Evolutionary conservation across 208 protist species (phyloP).

Genomic region (Crithidia brevicula): DNA sequence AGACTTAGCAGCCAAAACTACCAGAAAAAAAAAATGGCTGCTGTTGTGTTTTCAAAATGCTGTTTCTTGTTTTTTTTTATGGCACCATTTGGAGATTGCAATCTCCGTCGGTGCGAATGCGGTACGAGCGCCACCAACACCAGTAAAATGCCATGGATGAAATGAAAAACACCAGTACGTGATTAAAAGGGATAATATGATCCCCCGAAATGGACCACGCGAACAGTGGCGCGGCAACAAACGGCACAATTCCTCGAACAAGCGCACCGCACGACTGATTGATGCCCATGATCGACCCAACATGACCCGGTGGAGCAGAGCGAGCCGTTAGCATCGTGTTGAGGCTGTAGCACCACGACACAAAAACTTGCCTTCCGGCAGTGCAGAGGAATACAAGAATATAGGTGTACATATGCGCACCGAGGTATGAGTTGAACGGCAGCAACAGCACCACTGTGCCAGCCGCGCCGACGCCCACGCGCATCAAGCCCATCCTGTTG

Average conservation of each 20-base stretch:
- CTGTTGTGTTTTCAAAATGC: background rate
- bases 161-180: constrained; percentile 61
- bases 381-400: constrained; percentile 38
- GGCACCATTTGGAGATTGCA: constrained; percentile 25
- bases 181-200: constrained; percentile 50
- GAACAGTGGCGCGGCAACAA: constrained; percentile 47
- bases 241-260: constrained; percentile 46
- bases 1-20: background rate
- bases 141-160: constrained; percentile 14
- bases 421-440: constrained; percentile 25
- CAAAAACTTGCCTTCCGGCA: constrained; percentile 41
- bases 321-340: constrained; percentile 66
- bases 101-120: constrained; percentile 24
- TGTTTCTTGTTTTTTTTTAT: background rate
- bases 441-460: constrained; percentile 22
- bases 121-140: constrained; percentile 39
- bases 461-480: constrained; percentile 26
- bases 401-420: constrained; percentile 1
- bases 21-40: background rate
- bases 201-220: constrained; percentile 55
- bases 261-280: constrained; percentile 59
- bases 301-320: constrained; percentile 38
- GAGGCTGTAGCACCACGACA: constrained; percentile 64
- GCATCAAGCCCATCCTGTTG: constrained; percentile 56
- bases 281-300: constrained; percentile 68